Base-by-base conservation (phyloP, 805 yeast genomes). In the Candida chauliodis region DNA sequence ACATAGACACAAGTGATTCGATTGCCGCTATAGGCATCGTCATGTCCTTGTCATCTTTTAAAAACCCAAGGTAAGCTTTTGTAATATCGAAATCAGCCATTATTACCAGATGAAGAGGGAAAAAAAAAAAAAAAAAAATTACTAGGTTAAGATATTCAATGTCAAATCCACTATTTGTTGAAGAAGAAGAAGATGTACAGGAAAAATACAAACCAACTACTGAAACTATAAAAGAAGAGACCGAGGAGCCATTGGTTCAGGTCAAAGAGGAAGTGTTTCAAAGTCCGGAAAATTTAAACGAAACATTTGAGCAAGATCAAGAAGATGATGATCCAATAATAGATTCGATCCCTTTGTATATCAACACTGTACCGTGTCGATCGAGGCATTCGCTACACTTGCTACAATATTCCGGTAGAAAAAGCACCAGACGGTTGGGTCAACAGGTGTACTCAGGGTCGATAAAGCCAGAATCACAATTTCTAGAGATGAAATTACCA, bases 1-100 rank as follows among this genome's bases (percentile, higher is more conserved):
- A 64, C 63, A 93, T 75, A 7, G 93, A 84, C 19, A 93, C 95
- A 31, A 93, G 69, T 9, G 96, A 79, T 66, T 93, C 98, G 53
- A 93, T 93, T 24, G 99, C 99, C 30, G 99, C 99, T 23, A 93
- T 87, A 1, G 99, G 99, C 97, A 90, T 93, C 5, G 99, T 90
- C 80, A 93, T 86, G 41, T 93, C 98, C n/a, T 86, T 73, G 63
- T 93, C 97, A 36, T 89, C 96, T 49, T 76, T 78, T 45, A 93
- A 70, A 58, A 87, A 89, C 56, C 76, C 75, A 41, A 87, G 71
- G 57, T 93, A 93, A 0, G 91, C 78, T 50, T 78, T 71, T 32
- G 82, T 88, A 49, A 93, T 88, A 59, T 90, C 95, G 56, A 93
- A 89, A 7, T 34, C 41, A 15, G 48, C 18, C 30, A 33, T 42